Base-by-base conservation (phyloP, 441 rosid species). In the Pelargonium citronellum region DNA sequence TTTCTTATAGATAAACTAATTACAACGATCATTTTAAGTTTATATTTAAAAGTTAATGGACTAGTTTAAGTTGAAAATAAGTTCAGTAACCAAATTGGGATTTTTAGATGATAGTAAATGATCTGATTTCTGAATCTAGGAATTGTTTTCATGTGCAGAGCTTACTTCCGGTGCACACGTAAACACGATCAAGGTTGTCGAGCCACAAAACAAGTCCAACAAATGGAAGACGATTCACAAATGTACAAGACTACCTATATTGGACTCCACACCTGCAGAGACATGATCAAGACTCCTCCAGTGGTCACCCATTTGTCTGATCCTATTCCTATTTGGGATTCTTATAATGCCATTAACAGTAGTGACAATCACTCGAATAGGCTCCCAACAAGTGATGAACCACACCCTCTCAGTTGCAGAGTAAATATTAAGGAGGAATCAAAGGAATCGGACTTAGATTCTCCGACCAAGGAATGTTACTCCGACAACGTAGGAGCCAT, bases 131-230 rank as follows among this genome's bases (percentile, higher is more conserved):
- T 27, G 3, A 27, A 27, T 27, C 30, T 27, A 27, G 2, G 30
- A 27, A 27, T 27, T 46, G 51, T 7, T 7, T 46, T 2, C 3
- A 3, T 51, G 58, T n/a, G 19, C 19, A 51, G 58, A 17, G 58
- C 58, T n/a, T 51, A 51, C 58, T 51, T 51, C 7, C n/a, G 58
- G 58, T 51, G 58, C 58, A 51, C 58, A 3, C 58, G 58, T 19
- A 51, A 51, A 13, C 9, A 13, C 58, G 58, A 51, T 17, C 58
- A 51, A 51, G 58, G 58, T 51, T 51, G 58, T 51, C 58, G 58
- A 3, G 58, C 58, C 5, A 51, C 58, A 1, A 51, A 51, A n/a
- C 58, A 51, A 13, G 58, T 51, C 58, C 58, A 51, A 51, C 16
- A 13, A 19, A 51, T n/a, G 58, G 58, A 51, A 51, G 58, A 51